Percentiles rank a stretch among this genome's conserved stretches.
phyloP scores from a whole-genome alignment of 1,139 yeast species.

The Candida anutae region DNA sequence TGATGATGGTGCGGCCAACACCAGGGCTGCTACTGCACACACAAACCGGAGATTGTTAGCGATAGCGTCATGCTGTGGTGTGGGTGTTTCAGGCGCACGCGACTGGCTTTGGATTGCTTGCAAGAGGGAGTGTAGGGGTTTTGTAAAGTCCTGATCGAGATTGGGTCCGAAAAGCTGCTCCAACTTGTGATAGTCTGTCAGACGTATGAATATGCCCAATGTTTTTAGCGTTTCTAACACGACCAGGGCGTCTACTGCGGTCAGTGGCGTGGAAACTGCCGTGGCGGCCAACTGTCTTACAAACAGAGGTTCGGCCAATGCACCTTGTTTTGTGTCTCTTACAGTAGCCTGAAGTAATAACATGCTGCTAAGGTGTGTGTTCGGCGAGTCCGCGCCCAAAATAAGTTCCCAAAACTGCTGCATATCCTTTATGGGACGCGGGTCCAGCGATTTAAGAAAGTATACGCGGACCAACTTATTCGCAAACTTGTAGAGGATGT shows the following conservation, averaged over 20 bases:
- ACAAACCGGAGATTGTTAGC: too few relatives aligned
- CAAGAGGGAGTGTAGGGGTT: too few relatives aligned
- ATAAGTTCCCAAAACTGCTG: conserved; percentile 13
- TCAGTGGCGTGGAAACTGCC: conserved; percentile 4
- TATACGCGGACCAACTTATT: conserved; percentile 18
- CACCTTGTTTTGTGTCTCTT: conserved; percentile 2
- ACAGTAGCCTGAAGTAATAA: conserved; percentile 12
- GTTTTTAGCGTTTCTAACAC: conserved; percentile 23
- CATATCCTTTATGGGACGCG: conserved; percentile 7
- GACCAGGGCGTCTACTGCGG: conserved; percentile 4
- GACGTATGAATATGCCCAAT: conserved; percentile 17
- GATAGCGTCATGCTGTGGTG: too few relatives aligned
- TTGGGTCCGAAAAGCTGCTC: too few relatives aligned
- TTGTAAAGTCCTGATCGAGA: too few relatives aligned
- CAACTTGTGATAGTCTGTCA: too few relatives aligned
- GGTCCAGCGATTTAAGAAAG: conserved; percentile 4
- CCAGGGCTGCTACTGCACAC: too few relatives aligned
- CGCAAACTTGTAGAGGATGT: conserved; percentile 22
- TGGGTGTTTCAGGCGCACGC: too few relatives aligned
- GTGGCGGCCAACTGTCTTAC: conserved; percentile 5
- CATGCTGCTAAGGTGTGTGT: conserved; percentile 9
- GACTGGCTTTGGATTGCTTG: too few relatives aligned
- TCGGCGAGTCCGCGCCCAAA: conserved; percentile 1
- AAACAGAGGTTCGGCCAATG: conserved; percentile 5
- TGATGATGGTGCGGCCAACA: too few relatives aligned